These are phyloP conservation scores for Porcisia hertigi DNA, from an alignment of 208 protist species.

Conservation along the genomic window DNA sequence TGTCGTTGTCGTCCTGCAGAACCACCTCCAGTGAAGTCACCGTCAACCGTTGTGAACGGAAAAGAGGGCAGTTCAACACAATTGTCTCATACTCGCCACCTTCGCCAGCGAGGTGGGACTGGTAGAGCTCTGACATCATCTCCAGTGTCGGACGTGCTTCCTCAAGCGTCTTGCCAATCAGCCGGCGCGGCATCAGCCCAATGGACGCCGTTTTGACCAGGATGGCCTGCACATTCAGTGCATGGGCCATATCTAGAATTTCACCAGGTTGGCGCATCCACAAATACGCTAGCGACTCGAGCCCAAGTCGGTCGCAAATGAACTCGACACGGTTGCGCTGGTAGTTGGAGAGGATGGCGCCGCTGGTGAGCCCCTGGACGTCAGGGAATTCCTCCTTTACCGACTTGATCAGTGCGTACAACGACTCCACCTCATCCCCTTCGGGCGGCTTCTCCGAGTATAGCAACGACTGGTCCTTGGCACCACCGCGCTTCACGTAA, in stretches of 20 bases:
- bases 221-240: conserved; percentile 83
- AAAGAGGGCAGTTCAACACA: conserved; percentile 97
- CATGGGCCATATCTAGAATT: conserved; percentile 94
- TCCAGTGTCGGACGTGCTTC: conserved; percentile 68
- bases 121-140: conserved; percentile 57
- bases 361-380: conserved; percentile 94
- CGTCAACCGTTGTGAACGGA: conserved; percentile 33
- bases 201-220: conserved; percentile 97
- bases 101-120: conserved; percentile 97
- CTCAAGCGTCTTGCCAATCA: conserved; percentile 90
- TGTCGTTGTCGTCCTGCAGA: conserved; percentile 84
- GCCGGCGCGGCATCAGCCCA: conserved; percentile 83
- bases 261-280: conserved; percentile 94
- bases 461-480: conserved; percentile 71
- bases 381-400: conserved; percentile 90
- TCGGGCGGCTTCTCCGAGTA: conserved; percentile 69
- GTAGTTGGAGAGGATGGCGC: conserved; percentile 98
- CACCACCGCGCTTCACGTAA: conserved; percentile 66
- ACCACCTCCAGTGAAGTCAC: conserved; percentile 48
- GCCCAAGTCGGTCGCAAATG: conserved; percentile 94
- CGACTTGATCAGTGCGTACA: conserved; percentile 90
- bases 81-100: conserved; percentile 99
- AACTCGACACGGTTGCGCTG: conserved; percentile 98
- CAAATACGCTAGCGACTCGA: conserved; percentile 95
- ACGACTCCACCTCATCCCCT: conserved; percentile 97